Base-by-base conservation (phyloP, 2,329 filamentous ascomycete genomes). In the Neurospora sp. region DNA sequence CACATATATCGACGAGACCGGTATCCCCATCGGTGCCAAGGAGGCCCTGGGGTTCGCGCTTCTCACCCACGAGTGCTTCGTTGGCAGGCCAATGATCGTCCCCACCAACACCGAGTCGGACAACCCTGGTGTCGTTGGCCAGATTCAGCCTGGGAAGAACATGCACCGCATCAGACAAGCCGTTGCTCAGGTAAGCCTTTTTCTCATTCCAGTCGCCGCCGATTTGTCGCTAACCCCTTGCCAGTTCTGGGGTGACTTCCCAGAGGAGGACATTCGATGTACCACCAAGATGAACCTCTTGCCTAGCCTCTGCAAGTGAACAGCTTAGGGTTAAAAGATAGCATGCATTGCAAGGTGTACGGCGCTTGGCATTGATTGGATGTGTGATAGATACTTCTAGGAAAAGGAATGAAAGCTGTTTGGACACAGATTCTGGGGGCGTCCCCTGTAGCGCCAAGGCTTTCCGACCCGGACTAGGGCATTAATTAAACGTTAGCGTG, bases 141-240 rank as follows among this genome's bases (percentile, higher is more conserved):
- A 67, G 36, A 67, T 67, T 38, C 66, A 67, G 11, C 66, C 66
- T 17, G 66, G 66, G 8, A 67, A 23, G 66, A 67, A 67, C 17
- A 67, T 67, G 66, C 66, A 67, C 37, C 23, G 66, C 12, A 67
- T 67, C 15, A 67, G 23, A 39, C 66, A 67, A 39, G 66, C 66
- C 12, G 66, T 67, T 39, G 66, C 66, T 38, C 66, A 67, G 23
- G 66, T 40, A 67, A 67, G 36, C 41, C n/a, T 6, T 41, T 41
- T 19, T 33, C 28, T 28, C 28, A 28, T 28, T 28, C 28, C 28
- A 28, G 28, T 33, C 28, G 28, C 28, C 33, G 38, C 15, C 15
- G 39, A 46, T 46, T 43, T 10, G n/a, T 19, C 8, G 41, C 41
- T 46, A 46, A 46, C 41, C n/a, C 41, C 41, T 19, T 46, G 41